Conservation (phyloP, 2,329 filamentous ascomycete genomes). For the Penicillium sp. region DNA sequence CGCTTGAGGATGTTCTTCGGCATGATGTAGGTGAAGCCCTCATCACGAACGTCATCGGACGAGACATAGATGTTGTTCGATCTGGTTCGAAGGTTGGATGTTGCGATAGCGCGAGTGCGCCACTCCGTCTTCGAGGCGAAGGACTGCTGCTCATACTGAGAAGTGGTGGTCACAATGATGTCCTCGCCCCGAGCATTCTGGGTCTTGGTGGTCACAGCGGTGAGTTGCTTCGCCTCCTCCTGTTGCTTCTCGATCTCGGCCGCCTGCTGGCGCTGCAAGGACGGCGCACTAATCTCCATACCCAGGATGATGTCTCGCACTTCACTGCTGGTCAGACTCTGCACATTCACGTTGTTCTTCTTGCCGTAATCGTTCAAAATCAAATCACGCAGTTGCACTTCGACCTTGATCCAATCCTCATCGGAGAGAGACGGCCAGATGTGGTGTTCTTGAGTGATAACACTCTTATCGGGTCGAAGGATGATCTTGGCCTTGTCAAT, state of each 20-base stretch:
- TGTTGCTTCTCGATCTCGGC: slow-evolving; percentile 99
- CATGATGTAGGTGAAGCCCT: slow-evolving; percentile 96
- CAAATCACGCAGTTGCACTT: slow-evolving; percentile 89
- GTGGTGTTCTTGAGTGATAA: slow-evolving; percentile 97
- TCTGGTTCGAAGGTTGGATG: slow-evolving; percentile 87
- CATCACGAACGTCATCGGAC: slow-evolving; percentile 86
- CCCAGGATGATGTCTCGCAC: slow-evolving; percentile 97
- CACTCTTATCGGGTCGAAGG: slow-evolving; percentile 91
- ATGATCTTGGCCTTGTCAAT: slow-evolving; percentile 98
- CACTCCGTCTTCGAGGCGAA: slow-evolving; percentile 99
- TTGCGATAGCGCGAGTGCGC: slow-evolving; percentile 94
- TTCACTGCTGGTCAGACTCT: slow-evolving; percentile 93
- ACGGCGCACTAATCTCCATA: slow-evolving; percentile 99
- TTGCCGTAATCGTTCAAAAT: slow-evolving; percentile 99
- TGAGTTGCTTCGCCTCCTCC: slow-evolving; percentile 93
- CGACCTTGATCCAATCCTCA: slow-evolving; percentile 99
- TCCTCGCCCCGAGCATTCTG: slow-evolving; percentile 97
- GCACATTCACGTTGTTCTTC: slow-evolving; percentile 99
- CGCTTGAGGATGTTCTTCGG: slow-evolving; percentile 98
- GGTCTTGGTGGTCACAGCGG: slow-evolving; percentile 96
- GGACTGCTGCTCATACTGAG: slow-evolving; percentile 94
- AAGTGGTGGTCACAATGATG: slow-evolving; percentile 97
- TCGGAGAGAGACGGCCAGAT: slow-evolving; percentile 95
- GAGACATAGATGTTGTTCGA: slow-evolving; percentile 99
- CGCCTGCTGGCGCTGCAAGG: slow-evolving; percentile 96